Conservation (phyloP, 2,329 filamentous ascomycete genomes). For the Arthroderma uncinatum region DNA sequence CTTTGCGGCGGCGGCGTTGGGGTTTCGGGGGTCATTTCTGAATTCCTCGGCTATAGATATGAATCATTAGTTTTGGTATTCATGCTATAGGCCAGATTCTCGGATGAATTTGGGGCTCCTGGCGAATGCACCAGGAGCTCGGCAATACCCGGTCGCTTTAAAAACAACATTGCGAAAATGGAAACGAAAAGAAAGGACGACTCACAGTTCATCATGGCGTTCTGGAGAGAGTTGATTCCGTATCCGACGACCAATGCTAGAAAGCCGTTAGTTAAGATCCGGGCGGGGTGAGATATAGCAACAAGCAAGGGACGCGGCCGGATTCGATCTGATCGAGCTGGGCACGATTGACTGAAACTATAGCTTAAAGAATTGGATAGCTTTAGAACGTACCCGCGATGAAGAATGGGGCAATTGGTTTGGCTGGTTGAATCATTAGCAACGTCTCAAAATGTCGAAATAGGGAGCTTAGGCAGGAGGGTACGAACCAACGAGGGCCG, state of each 20-base stretch:
- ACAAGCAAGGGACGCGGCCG: not conserved
- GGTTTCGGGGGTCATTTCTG: slow-evolving; percentile 92
- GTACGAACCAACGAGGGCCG: slow-evolving; percentile 61
- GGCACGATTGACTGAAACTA: not conserved
- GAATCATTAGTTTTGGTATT: not conserved
- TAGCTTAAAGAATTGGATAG: slow-evolving; percentile 4
- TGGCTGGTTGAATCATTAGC: slow-evolving; percentile 46
- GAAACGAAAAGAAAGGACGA: not conserved
- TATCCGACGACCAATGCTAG: slow-evolving; percentile 70
- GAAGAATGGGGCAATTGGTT: slow-evolving; percentile 89
- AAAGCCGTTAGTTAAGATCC: not conserved
- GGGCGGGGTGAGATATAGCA: slow-evolving; percentile 2
- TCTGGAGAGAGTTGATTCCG: slow-evolving; percentile 77
- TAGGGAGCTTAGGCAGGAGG: slow-evolving; percentile 15
- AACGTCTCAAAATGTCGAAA: slow-evolving; percentile 23
- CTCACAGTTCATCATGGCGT: slow-evolving; percentile 67
- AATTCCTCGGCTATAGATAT: slow-evolving; percentile 64
- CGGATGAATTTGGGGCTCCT: not conserved
- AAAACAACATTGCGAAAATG: not conserved
- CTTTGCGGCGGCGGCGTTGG: slow-evolving; percentile 28
- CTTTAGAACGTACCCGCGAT: slow-evolving; percentile 64
- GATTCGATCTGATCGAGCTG: not conserved
- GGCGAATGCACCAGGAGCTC: not conserved
- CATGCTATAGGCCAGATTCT: not conserved
- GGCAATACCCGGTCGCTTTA: not conserved